Percentiles rank a stretch among this genome's conserved stretches.
Conservation (phyloP, 768 basidiomycete species). For the Boletus speciosus region DNA sequence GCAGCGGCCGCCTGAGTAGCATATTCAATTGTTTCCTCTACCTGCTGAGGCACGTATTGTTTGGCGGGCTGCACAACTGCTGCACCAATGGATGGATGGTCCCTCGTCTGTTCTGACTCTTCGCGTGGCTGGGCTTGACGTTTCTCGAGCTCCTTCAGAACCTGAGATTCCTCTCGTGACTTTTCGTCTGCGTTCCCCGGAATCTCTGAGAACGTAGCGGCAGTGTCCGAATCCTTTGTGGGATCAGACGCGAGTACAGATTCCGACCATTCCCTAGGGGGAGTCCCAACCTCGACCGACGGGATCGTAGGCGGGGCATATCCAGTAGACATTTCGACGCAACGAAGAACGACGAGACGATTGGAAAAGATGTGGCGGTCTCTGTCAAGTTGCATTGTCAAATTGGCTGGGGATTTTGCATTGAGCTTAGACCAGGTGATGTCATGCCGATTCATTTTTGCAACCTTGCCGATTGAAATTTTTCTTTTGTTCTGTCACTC, state of each 20-base stretch:
- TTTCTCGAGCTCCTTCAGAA: neutral
- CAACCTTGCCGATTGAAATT: constrained; percentile 8
- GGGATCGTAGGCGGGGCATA: constrained; percentile 16
- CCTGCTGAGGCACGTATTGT: neutral
- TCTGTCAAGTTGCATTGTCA: neutral
- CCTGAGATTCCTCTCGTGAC: neutral
- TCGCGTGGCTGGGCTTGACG: neutral
- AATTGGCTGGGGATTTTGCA: neutral
- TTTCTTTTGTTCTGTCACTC: too few relatives aligned
- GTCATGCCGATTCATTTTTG: constrained; percentile 20
- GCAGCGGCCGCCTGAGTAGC: neutral
- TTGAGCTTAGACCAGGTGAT: constrained; percentile 19
- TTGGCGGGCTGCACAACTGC: constrained; percentile 1
- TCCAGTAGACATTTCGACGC: constrained; percentile 10
- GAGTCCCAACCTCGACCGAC: constrained; percentile 12
- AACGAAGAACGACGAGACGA: neutral
- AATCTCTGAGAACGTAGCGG: neutral
- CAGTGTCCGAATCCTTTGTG: neutral
- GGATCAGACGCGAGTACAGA: constrained; percentile 13
- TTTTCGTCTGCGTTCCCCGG: neutral
- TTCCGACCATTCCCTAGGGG: constrained; percentile 19
- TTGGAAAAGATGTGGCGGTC: neutral
- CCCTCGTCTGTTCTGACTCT: neutral
- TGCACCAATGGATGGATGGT: neutral
- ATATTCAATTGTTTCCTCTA: neutral